Conservation (phyloP, 768 basidiomycete genomes). For the Termitomyces sp. region DNA sequence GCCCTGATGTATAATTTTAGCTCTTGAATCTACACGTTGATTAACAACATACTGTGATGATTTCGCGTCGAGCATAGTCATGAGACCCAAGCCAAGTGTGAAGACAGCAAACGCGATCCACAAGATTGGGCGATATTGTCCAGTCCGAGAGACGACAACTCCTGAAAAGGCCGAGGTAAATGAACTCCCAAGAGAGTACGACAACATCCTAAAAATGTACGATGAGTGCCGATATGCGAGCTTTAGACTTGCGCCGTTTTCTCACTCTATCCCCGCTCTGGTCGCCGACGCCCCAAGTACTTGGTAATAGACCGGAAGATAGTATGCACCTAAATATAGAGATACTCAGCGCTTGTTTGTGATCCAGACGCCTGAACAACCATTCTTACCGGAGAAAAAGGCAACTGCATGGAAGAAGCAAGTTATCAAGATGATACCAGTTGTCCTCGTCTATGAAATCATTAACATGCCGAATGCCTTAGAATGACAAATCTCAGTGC, state of each 20-base stretch:
- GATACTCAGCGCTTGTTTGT: neutral
- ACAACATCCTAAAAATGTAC: conserved; percentile 50
- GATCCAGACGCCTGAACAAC: neutral
- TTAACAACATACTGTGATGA: conserved; percentile 41
- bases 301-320: conserved; percentile 77
- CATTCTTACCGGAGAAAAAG: conserved; percentile 47
- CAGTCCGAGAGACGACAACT: conserved; percentile 48
- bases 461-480: neutral
- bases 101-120: conserved; percentile 56
- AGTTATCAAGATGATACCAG: conserved; percentile 49
- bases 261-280: conserved; percentile 58
- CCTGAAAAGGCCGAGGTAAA: conserved; percentile 52
- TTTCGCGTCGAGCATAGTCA: conserved; percentile 57
- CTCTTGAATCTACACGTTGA: neutral
- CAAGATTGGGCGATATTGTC: conserved; percentile 54
- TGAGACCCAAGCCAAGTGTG: conserved; percentile 63
- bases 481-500: neutral
- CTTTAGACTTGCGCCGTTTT: neutral
- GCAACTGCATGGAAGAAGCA: conserved; percentile 58
- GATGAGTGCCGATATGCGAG: neutral
- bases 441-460: conserved; percentile 59
- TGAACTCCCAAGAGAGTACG: conserved; percentile 61
- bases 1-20: conserved; percentile 35
- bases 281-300: conserved; percentile 73
- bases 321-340: conserved; percentile 41